Evolutionary conservation across 2,329 filamentous ascomycete species (phyloP).

Genomic region (Chrysoporthe puriensis): DNA sequence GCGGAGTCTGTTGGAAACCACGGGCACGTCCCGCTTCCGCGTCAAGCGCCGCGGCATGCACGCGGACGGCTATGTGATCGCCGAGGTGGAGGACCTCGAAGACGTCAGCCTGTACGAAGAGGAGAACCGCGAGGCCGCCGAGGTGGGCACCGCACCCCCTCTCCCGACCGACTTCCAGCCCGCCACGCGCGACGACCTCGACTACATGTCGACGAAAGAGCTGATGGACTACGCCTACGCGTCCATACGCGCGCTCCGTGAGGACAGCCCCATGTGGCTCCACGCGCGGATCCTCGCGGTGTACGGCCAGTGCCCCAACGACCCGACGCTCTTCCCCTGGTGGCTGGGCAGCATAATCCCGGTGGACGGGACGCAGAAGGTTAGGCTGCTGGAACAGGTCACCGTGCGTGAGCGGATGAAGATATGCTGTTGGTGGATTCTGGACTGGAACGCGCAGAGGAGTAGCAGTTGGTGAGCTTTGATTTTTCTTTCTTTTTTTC

Average conservation of each 20-base stretch:
- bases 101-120: constrained; percentile 84
- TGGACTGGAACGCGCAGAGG: constrained; percentile 61
- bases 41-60: constrained; percentile 65
- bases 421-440: constrained; percentile 79
- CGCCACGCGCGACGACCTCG: constrained; percentile 43
- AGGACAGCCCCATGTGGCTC: constrained; percentile 73
- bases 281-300: constrained; percentile 71
- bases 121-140: constrained; percentile 72
- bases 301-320: constrained; percentile 77
- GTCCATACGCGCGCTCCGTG: constrained; percentile 72
- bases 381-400: constrained; percentile 70
- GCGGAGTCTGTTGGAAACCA: constrained; percentile 78
- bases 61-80: constrained; percentile 75
- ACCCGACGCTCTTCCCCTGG: constrained; percentile 81
- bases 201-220: constrained; percentile 69
- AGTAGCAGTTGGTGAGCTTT: constrained; percentile 20
- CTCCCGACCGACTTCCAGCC: constrained; percentile 15
- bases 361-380: constrained; percentile 78
- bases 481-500: not conserved
- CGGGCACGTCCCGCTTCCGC: constrained; percentile 76
- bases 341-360: constrained; percentile 88
- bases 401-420: constrained; percentile 83
- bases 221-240: constrained; percentile 67
- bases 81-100: constrained; percentile 75
- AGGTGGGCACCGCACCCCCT: constrained; percentile 41